Evolutionary conservation across 305 asterid species (phyloP).

Genomic region (Coffea humblotiana): DNA sequence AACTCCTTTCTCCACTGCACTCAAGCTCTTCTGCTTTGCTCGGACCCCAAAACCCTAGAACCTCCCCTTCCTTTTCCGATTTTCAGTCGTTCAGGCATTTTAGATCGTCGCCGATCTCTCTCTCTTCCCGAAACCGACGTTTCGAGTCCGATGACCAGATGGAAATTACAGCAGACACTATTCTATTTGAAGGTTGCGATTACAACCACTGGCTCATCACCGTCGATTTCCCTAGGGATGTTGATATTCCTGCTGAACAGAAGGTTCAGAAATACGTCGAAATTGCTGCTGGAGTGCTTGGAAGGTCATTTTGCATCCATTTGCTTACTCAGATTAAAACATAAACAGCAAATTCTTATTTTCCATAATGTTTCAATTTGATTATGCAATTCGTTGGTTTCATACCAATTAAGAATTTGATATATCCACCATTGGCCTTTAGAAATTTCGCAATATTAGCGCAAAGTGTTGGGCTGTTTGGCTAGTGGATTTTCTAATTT

Average conservation of each 20-base stretch:
- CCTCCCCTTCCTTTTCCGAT: neutral
- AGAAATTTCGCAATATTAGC: neutral
- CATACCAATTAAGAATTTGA: neutral
- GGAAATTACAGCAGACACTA: constrained; percentile 73
- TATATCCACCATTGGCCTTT: neutral
- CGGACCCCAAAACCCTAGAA: neutral
- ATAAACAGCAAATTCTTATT: neutral
- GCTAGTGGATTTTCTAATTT: neutral
- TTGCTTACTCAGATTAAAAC: neutral
- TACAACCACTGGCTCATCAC: constrained; percentile 94
- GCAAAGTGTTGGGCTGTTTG: neutral
- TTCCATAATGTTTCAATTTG: too few species aligned
- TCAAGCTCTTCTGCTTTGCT: constrained; percentile 15
- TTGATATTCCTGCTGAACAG: constrained; percentile 49
- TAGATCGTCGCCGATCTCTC: constrained; percentile 40
- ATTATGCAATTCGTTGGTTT: neutral
- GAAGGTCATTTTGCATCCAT: constrained; percentile 50
- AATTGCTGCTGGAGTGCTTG: constrained; percentile 79
- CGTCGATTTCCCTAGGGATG: constrained; percentile 75
- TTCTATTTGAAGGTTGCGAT: constrained; percentile 95
- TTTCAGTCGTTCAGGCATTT: constrained; percentile 26
- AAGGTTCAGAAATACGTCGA: constrained; percentile 72
- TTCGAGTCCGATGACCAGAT: constrained; percentile 48
- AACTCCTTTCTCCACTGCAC: constrained; percentile 24
- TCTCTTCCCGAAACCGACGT: constrained; percentile 37